These are phyloP conservation scores for Helenozyma rhizophorensis DNA, from an alignment of 805 yeast genomes.

Conservation along the genomic window DNA sequence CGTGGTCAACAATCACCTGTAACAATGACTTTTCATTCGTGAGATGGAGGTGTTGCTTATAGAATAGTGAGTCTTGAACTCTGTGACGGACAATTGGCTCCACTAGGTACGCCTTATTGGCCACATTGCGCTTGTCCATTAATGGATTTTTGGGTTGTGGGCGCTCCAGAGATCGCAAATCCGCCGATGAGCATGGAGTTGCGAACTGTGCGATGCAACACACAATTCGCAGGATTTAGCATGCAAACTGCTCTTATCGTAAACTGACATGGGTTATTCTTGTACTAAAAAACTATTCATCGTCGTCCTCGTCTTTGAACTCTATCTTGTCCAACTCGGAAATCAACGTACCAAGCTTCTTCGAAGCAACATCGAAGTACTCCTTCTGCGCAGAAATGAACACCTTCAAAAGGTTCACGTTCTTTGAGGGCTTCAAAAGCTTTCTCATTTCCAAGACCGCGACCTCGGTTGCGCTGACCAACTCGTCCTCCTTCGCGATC, in stretches of 20 bases:
- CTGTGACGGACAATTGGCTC: constrained; percentile 41
- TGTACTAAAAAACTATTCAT: constrained; percentile 3
- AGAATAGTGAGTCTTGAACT: constrained; percentile 39
- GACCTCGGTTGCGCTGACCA: constrained; percentile 70
- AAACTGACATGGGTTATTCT: too few species aligned
- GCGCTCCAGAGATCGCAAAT: too few species aligned
- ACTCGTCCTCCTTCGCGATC: constrained; percentile 66
- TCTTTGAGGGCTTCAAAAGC: constrained; percentile 62
- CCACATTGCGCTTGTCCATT: constrained; percentile 16
- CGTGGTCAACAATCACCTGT: constrained; percentile 29
- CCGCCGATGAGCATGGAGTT: too few species aligned
- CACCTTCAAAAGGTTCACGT: constrained; percentile 59
- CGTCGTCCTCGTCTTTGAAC: constrained; percentile 34
- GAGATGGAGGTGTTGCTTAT: constrained; percentile 36
- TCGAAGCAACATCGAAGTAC: constrained; percentile 41
- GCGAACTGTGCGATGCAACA: too few species aligned
- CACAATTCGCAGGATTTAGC: too few species aligned
- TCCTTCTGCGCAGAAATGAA: constrained; percentile 67
- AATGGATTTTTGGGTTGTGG: too few species aligned
- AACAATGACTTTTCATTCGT: constrained; percentile 39
- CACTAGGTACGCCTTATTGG: constrained; percentile 30
- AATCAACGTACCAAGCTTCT: constrained; percentile 29
- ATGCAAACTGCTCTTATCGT: too few species aligned
- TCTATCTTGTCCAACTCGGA: constrained; percentile 31
- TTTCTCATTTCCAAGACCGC: constrained; percentile 80